phyloP scores from a whole-genome alignment of 768 basidiomycete species.

The Boletellus ananas region DNA sequence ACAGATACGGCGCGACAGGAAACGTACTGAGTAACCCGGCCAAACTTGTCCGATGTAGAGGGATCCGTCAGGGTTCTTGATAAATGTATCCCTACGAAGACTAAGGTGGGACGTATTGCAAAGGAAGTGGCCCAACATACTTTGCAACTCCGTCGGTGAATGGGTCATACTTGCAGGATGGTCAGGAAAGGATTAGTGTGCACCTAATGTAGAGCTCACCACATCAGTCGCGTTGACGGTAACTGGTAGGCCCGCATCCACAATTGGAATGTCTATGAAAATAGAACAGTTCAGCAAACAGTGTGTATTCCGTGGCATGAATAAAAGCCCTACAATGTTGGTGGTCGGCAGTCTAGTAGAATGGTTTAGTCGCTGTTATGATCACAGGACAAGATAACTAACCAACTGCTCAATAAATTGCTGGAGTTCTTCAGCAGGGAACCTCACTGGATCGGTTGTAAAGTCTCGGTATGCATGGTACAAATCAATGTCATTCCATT shows the following conservation, averaged over 20 bases:
- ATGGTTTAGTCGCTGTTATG: slow-evolving; percentile 1
- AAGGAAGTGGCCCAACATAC: slow-evolving; percentile 32
- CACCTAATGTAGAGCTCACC: slow-evolving; percentile 36
- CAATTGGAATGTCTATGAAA: slow-evolving; percentile 59
- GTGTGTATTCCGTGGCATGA: neutral
- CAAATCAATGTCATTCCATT: slow-evolving; percentile 79
- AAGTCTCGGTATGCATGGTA: slow-evolving; percentile 69
- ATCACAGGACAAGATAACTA: slow-evolving; percentile 17
- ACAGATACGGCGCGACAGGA: no score
- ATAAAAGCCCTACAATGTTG: slow-evolving; percentile 26
- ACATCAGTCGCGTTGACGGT: slow-evolving; percentile 57
- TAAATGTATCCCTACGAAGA: slow-evolving; percentile 53
- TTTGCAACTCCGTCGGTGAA: slow-evolving; percentile 59
- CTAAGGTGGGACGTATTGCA: neutral
- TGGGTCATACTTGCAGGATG: slow-evolving; percentile 53
- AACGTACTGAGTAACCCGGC: slow-evolving; percentile 64
- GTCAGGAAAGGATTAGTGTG: neutral
- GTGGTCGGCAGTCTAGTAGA: slow-evolving; percentile 21
- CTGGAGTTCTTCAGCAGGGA: slow-evolving; percentile 51
- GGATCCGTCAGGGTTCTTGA: slow-evolving; percentile 71
- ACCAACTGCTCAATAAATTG: slow-evolving; percentile 57
- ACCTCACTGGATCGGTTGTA: slow-evolving; percentile 62
- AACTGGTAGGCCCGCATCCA: slow-evolving; percentile 59
- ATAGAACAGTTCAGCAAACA: neutral
- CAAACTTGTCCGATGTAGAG: slow-evolving; percentile 74